These are phyloP conservation scores for Flueggea neowawraea DNA, from an alignment of 441 rosid genomes.

Conservation along the genomic window DNA sequence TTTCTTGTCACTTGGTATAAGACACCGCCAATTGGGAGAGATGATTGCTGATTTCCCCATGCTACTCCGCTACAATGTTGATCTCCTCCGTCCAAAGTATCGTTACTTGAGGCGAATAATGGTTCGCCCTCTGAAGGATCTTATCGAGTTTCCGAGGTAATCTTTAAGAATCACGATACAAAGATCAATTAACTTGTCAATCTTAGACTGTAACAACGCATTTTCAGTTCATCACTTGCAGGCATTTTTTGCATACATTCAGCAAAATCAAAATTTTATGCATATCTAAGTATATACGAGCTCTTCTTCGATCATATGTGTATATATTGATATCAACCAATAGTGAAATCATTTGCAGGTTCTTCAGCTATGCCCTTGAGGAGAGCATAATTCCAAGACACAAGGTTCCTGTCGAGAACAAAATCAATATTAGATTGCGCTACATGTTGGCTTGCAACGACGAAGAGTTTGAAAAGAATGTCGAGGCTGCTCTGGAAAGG, in stretches of 20 bases:
- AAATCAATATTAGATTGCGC: constrained; percentile 69
- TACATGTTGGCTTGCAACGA: constrained; percentile 74
- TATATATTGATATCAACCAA: constrained; percentile 1
- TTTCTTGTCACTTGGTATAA: constrained; percentile 75
- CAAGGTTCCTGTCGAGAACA: constrained; percentile 64
- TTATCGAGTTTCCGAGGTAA: constrained; percentile 86
- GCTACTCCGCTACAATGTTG: constrained; percentile 75
- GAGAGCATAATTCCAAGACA: constrained; percentile 83
- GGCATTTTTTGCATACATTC: no score
- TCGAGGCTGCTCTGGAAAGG: constrained; percentile 58
- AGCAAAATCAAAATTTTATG: no score
- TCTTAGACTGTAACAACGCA: not conserved
- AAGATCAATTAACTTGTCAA: not conserved
- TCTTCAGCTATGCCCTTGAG: constrained; percentile 87
- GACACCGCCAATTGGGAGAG: constrained; percentile 53
- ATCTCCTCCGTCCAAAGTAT: constrained; percentile 77
- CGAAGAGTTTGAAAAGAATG: constrained; percentile 54
- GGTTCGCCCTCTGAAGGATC: constrained; percentile 83
- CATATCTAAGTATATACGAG: no score
- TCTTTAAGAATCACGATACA: not conserved
- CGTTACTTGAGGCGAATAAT: constrained; percentile 70
- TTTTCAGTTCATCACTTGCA: no score
- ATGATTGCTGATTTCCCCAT: constrained; percentile 91
- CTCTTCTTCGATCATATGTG: not conserved
- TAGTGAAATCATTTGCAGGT: constrained; percentile 40